A percentile compares a stretch with the other conserved stretches of the same genome.
Evolutionary conservation across 192 early-diverging fungal genomes (phyloP).

Genomic region (Backusella westeae): DNA sequence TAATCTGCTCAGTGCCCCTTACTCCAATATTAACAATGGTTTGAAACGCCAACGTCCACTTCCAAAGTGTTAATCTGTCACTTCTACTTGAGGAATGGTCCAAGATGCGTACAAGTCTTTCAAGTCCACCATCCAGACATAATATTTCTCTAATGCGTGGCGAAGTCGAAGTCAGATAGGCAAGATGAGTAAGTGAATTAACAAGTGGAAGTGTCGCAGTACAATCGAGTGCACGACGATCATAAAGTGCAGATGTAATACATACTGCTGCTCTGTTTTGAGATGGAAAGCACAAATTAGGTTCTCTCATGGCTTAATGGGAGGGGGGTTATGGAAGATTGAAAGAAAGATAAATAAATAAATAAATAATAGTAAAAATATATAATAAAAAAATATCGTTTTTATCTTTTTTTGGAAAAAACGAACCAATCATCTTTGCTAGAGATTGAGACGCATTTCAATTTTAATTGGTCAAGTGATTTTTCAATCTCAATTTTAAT

Average conservation of each 20-base stretch:
- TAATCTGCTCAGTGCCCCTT: constrained; percentile 75
- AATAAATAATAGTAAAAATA: not conserved
- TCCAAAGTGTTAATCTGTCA: constrained; percentile 67
- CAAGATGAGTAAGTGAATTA: constrained; percentile 85
- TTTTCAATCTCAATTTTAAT: not conserved
- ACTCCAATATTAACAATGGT: constrained; percentile 85
- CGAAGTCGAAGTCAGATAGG: constrained; percentile 79
- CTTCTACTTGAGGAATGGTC: constrained; percentile 42
- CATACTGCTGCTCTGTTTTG: constrained; percentile 78
- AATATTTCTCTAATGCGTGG: constrained; percentile 79
- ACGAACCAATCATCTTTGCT: not conserved
- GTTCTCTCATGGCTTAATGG: constrained; percentile 64
- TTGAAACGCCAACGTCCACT: constrained; percentile 81
- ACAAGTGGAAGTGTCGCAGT: constrained; percentile 84
- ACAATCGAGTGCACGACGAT: constrained; percentile 88
- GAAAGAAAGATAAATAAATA: constrained; percentile 5
- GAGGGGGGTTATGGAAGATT: constrained; percentile 5
- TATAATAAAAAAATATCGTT: not conserved
- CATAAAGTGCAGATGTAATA: constrained; percentile 83
- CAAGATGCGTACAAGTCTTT: constrained; percentile 80
- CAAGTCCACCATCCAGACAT: constrained; percentile 82
- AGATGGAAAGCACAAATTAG: constrained; percentile 77
- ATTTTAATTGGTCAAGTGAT: not conserved
- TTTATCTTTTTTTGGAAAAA: not conserved
- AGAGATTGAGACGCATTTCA: not conserved